Evolutionary conservation across 2,329 filamentous ascomycete species (phyloP).

Genomic region (Trichoderma gracile): DNA sequence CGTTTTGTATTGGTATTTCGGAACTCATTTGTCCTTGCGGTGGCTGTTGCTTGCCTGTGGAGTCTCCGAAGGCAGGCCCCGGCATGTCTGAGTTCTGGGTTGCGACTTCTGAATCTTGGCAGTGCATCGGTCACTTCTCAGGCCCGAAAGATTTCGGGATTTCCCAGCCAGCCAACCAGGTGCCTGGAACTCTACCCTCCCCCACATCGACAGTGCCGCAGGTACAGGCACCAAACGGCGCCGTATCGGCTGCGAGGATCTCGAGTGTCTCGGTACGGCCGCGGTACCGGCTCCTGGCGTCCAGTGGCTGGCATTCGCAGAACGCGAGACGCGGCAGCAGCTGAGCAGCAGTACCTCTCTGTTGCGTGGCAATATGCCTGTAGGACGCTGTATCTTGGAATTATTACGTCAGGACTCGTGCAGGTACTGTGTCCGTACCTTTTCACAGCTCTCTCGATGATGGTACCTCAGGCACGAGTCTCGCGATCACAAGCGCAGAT

Average conservation of each 20-base stretch:
- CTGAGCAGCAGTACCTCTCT: too few species aligned
- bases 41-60: not conserved
- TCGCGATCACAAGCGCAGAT: conserved; percentile 7
- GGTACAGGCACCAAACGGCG: conserved; percentile 3
- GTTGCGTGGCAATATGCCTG: too few species aligned
- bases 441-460: not conserved
- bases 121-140: conserved; percentile 19
- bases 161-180: conserved; percentile 1
- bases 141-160: conserved; percentile 1
- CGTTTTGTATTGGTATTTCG: not conserved
- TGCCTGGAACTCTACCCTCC: not conserved
- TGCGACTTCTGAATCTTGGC: not conserved
- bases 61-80: too few species aligned
- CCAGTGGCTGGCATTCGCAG: not conserved
- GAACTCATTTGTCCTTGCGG: too few species aligned
- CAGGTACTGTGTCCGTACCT: not conserved
- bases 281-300: not conserved
- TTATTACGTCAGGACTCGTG: not conserved
- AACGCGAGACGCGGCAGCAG: not conserved
- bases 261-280: not conserved
- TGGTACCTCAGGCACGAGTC: conserved; percentile 9
- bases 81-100: not conserved
- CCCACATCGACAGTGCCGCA: not conserved
- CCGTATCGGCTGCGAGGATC: not conserved
- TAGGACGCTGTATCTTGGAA: too few species aligned